Conservation (phyloP, 306 rosid species). For the Ormosia semicastrata region DNA sequence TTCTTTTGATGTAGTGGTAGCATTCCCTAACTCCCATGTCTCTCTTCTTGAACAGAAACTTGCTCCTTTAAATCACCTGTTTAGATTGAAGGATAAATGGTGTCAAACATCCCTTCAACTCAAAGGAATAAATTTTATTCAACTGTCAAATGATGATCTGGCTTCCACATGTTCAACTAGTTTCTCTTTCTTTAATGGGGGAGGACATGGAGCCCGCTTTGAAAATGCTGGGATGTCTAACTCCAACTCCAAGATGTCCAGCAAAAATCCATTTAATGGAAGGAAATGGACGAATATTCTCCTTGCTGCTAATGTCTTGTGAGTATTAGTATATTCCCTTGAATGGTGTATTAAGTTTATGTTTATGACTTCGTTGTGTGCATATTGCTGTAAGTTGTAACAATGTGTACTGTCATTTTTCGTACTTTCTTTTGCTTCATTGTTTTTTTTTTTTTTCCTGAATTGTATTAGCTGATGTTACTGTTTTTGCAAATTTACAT, state of each 20-base stretch:
- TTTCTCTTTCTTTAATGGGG: slow-evolving; percentile 56
- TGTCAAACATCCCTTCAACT: slow-evolving; percentile 42
- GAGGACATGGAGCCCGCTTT: slow-evolving; percentile 42
- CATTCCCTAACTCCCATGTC: neutral
- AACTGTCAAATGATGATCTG: slow-evolving; percentile 37
- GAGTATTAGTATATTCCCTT: slow-evolving; percentile 42
- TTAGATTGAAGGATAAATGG: slow-evolving; percentile 58
- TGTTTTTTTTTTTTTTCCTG: neutral
- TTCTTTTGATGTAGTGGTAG: slow-evolving; percentile 10
- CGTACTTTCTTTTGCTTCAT: neutral
- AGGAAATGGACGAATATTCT: slow-evolving; percentile 77
- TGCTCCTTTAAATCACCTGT: slow-evolving; percentile 31
- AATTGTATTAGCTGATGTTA: neutral
- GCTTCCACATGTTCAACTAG: slow-evolving; percentile 48
- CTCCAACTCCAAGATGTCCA: slow-evolving; percentile 38
- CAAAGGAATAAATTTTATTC: slow-evolving; percentile 37
- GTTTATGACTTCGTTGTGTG: neutral
- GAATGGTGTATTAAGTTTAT: neutral
- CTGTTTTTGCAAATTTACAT: slow-evolving; percentile 3
- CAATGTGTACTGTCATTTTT: neutral
- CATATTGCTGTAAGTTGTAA: neutral
- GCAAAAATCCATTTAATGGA: slow-evolving; percentile 41
- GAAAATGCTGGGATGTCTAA: slow-evolving; percentile 43
- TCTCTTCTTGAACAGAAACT: slow-evolving; percentile 40
- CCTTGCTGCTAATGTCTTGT: slow-evolving; percentile 79